Percentiles rank a stretch among this genome's conserved stretches.
Conservation (phyloP, 345 rosid species). For the Garcia nutans region DNA sequence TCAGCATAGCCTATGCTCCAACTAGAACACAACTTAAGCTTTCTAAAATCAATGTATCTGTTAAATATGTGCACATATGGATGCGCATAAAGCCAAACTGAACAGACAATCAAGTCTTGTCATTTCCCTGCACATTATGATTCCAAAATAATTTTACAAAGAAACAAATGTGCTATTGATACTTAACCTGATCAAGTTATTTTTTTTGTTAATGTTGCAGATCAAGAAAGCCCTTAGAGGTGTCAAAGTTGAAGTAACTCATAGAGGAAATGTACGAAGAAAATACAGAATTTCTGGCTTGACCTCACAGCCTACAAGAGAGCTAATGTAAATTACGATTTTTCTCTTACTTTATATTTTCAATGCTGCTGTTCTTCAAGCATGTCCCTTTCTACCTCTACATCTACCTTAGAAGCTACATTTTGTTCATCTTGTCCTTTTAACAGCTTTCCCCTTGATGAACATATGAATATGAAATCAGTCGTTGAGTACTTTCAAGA, state of each 20-base stretch:
- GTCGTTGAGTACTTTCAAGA: constrained; percentile 46
- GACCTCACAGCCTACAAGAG: constrained; percentile 42
- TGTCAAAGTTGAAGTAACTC: constrained; percentile 47
- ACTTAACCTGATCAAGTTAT: neutral
- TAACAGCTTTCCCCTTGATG: constrained; percentile 44
- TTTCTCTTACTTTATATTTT: neutral
- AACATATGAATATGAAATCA: constrained; percentile 41
- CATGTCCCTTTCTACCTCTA: neutral
- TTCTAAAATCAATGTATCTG: too few species aligned
- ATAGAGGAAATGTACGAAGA: constrained; percentile 40
- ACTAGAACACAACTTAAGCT: too few species aligned
- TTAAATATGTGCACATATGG: too few species aligned
- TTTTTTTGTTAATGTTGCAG: constrained; percentile 21
- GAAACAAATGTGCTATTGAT: neutral
- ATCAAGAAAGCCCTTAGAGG: constrained; percentile 49
- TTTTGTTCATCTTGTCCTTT: neutral
- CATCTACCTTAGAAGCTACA: neutral
- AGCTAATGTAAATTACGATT: constrained; percentile 25
- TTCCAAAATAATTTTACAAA: neutral
- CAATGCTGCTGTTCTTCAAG: neutral
- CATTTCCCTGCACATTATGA: neutral
- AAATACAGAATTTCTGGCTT: constrained; percentile 41
- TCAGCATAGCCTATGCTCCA: neutral
- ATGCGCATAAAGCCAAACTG: neutral
- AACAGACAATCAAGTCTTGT: neutral